Evolutionary conservation across 176 grass and related monocot species (phyloP).

Genomic region (Chrysopogon serrulatus): DNA sequence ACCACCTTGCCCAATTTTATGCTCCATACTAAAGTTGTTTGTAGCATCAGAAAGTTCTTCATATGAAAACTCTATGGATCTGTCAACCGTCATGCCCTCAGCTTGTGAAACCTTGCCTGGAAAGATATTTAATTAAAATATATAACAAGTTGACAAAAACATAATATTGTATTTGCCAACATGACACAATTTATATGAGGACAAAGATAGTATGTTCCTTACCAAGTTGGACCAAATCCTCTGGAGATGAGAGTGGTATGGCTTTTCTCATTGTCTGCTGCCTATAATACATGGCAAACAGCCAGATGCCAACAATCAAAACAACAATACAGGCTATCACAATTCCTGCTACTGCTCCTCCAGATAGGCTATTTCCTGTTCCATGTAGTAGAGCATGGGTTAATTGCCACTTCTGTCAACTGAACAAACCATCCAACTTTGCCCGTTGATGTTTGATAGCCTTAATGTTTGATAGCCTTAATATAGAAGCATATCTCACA

Average conservation of each 20-base stretch:
- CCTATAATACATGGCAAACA: conserved; percentile 19
- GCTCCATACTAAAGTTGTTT: conserved; percentile 67
- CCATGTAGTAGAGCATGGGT: conserved; percentile 1
- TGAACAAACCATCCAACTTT: neutral
- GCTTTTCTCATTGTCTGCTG: conserved; percentile 32
- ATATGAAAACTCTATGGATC: conserved; percentile 89
- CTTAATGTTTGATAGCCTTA: too few species aligned
- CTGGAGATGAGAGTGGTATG: conserved; percentile 13
- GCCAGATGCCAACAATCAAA: conserved; percentile 31
- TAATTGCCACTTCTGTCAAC: neutral
- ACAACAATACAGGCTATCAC: conserved; percentile 36
- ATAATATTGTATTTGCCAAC: neutral
- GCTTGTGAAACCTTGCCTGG: conserved; percentile 20
- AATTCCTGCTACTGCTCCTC: conserved; percentile 55
- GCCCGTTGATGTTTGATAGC: neutral
- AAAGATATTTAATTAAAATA: conserved; percentile 11
- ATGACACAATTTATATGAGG: neutral
- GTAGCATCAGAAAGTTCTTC: conserved; percentile 85
- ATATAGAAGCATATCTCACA: conserved; percentile 2
- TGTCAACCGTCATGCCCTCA: conserved; percentile 61
- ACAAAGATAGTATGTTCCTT: neutral
- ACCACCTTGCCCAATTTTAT: conserved; percentile 96
- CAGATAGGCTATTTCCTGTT: conserved; percentile 32
- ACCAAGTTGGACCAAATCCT: conserved; percentile 36
- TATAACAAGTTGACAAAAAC: neutral